Conservation (phyloP, 1,284 basidiomycete species). For the Sanghuangporus baumii region DNA sequence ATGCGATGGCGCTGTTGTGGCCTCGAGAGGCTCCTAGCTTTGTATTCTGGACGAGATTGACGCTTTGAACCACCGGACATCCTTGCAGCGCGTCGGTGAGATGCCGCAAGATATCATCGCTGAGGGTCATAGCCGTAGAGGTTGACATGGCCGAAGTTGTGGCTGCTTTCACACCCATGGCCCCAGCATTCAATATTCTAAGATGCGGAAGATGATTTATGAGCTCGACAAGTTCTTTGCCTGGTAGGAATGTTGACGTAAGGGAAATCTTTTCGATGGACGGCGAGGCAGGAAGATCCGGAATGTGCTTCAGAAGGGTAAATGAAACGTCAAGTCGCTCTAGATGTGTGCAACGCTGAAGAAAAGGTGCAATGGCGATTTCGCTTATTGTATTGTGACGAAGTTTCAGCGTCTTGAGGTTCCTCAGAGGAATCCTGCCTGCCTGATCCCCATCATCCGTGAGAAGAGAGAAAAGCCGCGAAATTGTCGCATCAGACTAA, state of each 20-base stretch:
- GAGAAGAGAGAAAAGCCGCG: slow-evolving; percentile 37
- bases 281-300: slow-evolving; percentile 21
- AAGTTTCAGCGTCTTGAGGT: slow-evolving; percentile 51
- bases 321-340: slow-evolving; percentile 58
- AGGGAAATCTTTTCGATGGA: slow-evolving; percentile 50
- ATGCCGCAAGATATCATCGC: slow-evolving; percentile 39
- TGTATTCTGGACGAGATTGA: slow-evolving; percentile 58
- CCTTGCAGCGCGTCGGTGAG: slow-evolving; percentile 39
- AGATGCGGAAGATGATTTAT: slow-evolving; percentile 37
- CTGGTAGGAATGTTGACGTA: slow-evolving; percentile 47
- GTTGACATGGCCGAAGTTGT: slow-evolving; percentile 38
- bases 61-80: slow-evolving; percentile 37
- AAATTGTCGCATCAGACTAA: slow-evolving; percentile 52
- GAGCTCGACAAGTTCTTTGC: slow-evolving; percentile 36
- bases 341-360: slow-evolving; percentile 45
- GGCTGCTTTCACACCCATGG: slow-evolving; percentile 47
- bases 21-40: slow-evolving; percentile 42
- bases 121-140: slow-evolving; percentile 49
- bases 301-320: slow-evolving; percentile 42
- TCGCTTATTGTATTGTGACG: slow-evolving; percentile 52
- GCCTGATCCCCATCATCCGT: slow-evolving; percentile 16
- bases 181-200: slow-evolving; percentile 51
- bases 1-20: slow-evolving; percentile 33
- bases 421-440: slow-evolving; percentile 29
- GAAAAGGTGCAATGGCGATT: slow-evolving; percentile 35